Evolutionary conservation across 2,329 filamentous ascomycete species (phyloP).

Genomic region (Endoconidiophora polonica): DNA sequence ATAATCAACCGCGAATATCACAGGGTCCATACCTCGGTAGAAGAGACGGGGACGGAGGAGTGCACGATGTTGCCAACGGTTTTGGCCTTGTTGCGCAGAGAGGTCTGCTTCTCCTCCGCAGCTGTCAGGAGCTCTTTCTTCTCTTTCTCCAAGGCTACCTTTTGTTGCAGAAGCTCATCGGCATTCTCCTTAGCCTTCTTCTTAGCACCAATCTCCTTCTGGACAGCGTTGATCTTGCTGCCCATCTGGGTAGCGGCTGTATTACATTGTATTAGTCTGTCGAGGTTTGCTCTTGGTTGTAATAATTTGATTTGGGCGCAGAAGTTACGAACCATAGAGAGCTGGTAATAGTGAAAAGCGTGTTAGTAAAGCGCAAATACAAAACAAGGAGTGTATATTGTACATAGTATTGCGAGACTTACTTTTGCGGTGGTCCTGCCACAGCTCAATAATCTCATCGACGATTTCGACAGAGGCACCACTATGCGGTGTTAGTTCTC

Average conservation of each 20-base stretch:
- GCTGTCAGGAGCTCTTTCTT: slow-evolving; percentile 65
- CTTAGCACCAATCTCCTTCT: slow-evolving; percentile 80
- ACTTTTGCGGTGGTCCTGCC: slow-evolving; percentile 71
- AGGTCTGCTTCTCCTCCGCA: slow-evolving; percentile 57
- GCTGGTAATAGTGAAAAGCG: not conserved
- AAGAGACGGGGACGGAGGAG: slow-evolving; percentile 64
- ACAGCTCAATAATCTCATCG: slow-evolving; percentile 77
- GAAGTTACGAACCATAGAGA: slow-evolving; percentile 10
- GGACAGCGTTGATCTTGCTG: slow-evolving; percentile 69
- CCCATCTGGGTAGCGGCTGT: slow-evolving; percentile 55
- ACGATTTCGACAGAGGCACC: slow-evolving; percentile 62
- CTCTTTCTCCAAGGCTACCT: slow-evolving; percentile 59
- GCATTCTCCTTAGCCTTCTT: slow-evolving; percentile 93
- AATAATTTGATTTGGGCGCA: not conserved
- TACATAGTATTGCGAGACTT: slow-evolving; percentile 16
- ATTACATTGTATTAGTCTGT: not conserved
- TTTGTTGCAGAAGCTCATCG: slow-evolving; percentile 60
- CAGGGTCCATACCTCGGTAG: slow-evolving; percentile 48
- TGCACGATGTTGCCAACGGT: slow-evolving; percentile 62
- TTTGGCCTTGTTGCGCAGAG: slow-evolving; percentile 62
- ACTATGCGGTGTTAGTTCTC: slow-evolving; percentile 6
- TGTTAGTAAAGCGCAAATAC: slow-evolving; percentile 1
- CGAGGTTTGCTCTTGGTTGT: not conserved
- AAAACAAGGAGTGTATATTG: not conserved
- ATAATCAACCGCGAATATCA: not conserved